Evolutionary conservation across 2,329 filamentous ascomycete species (phyloP).

Genomic region (Paracorniculantispora psalliotae): DNA sequence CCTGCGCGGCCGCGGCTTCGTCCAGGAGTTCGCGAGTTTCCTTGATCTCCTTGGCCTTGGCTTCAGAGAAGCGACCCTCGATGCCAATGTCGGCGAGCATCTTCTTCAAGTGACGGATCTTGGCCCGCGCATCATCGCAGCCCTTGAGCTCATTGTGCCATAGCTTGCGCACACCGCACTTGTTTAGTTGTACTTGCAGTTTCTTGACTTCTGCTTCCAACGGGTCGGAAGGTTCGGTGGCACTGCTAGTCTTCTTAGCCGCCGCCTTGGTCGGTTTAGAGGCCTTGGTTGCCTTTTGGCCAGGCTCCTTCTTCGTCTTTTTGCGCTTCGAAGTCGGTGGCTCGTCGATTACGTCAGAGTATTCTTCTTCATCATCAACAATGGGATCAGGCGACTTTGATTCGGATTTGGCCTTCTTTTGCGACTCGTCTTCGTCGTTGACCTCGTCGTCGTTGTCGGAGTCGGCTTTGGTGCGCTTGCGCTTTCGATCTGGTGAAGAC

Average conservation of each 20-base stretch:
- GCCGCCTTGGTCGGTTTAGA: constrained; percentile 33
- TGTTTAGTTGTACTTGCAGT: constrained; percentile 77
- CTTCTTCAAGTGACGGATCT: constrained; percentile 73
- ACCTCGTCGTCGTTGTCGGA: constrained; percentile 16
- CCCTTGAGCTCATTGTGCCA: constrained; percentile 82
- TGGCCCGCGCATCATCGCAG: constrained; percentile 67
- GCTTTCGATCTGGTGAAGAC: constrained; percentile 9
- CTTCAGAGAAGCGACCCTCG: constrained; percentile 79
- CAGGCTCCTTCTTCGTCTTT: constrained; percentile 37
- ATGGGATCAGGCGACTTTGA: constrained; percentile 15
- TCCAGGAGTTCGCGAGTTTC: constrained; percentile 78
- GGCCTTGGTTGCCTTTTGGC: constrained; percentile 19
- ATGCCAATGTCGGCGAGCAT: constrained; percentile 83
- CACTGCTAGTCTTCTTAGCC: constrained; percentile 31
- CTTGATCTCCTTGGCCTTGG: constrained; percentile 81
- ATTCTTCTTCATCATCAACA: constrained; percentile 34
- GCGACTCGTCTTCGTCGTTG: constrained; percentile 15
- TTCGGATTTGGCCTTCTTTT: background rate
- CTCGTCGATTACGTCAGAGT: constrained; percentile 65
- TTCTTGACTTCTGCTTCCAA: constrained; percentile 81
- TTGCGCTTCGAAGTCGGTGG: constrained; percentile 53
- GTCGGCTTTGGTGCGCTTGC: constrained; percentile 15
- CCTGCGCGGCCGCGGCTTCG: constrained; percentile 78
- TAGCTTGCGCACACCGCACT: constrained; percentile 88
- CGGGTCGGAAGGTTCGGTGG: constrained; percentile 45